A percentile compares a stretch with the other conserved stretches of the same genome.
phyloP scores from a whole-genome alignment of 768 basidiomycete species.

The Obba rivulosa region DNA sequence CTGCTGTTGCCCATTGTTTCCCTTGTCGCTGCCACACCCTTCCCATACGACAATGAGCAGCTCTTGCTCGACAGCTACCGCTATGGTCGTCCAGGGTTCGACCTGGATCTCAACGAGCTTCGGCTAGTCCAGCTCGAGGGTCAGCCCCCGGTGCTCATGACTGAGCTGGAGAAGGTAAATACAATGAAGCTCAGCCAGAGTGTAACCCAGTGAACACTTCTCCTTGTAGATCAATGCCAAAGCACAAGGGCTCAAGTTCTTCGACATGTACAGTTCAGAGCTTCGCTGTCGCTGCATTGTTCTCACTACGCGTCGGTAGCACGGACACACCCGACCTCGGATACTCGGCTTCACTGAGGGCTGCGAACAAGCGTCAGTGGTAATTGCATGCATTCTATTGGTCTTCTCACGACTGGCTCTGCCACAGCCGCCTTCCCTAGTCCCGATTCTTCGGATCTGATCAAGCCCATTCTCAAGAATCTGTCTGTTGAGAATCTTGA shows the following conservation, averaged over 20 bases:
- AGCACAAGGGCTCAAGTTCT: constrained; percentile 73
- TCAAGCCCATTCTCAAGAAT: constrained; percentile 56
- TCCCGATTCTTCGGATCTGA: constrained; percentile 56
- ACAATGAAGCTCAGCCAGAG: not conserved
- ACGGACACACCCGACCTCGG: constrained; percentile 71
- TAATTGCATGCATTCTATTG: constrained; percentile 8
- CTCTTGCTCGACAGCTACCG: constrained; percentile 25
- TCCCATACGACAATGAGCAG: constrained; percentile 31
- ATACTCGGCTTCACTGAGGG: constrained; percentile 30
- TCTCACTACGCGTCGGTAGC: constrained; percentile 31
- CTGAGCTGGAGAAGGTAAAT: constrained; percentile 82
- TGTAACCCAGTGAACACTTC: not conserved
- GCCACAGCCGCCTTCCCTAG: constrained; percentile 47
- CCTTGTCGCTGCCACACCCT: constrained; percentile 36
- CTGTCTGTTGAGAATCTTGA: constrained; percentile 62
- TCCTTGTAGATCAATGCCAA: constrained; percentile 66
- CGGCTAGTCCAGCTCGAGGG: constrained; percentile 76
- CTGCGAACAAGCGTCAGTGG: constrained; percentile 34
- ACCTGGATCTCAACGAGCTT: constrained; percentile 64
- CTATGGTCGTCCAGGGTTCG: constrained; percentile 44
- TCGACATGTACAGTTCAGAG: constrained; percentile 60
- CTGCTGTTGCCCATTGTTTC: constrained; percentile 41
- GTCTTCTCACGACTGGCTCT: constrained; percentile 14
- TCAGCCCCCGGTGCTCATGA: constrained; percentile 66
- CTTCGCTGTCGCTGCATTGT: constrained; percentile 3